A percentile compares a stretch with the other conserved stretches of the same genome.
These are phyloP conservation scores for Hirschioporus abietinus DNA, from an alignment of 768 basidiomycete genomes.

Conservation along the genomic window DNA sequence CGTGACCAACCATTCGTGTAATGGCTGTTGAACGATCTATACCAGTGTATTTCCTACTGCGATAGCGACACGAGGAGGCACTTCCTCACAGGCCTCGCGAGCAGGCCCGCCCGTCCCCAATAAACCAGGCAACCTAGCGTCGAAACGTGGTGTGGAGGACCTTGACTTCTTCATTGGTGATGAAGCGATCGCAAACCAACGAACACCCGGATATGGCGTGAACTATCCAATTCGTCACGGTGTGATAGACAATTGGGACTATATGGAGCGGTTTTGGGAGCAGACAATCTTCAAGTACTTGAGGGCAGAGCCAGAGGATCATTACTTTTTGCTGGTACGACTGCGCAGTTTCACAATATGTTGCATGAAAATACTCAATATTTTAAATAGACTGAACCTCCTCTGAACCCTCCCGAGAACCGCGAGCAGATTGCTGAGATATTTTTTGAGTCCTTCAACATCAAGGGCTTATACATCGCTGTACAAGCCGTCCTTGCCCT, in stretches of 20 bases:
- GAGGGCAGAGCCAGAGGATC: slow-evolving; percentile 96
- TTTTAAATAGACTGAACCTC: slow-evolving; percentile 84
- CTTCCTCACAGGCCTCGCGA: slow-evolving; percentile 50
- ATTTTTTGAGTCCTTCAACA: slow-evolving; percentile 99
- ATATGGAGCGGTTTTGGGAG: slow-evolving; percentile 99
- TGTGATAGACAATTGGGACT: slow-evolving; percentile 97
- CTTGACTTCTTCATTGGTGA: slow-evolving; percentile 99
- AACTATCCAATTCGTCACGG: slow-evolving; percentile 97
- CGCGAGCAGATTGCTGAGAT: slow-evolving; percentile 98
- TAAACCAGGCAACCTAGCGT: slow-evolving; percentile 89
- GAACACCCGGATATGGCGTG: slow-evolving; percentile 89
- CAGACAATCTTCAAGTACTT: slow-evolving; percentile 99
- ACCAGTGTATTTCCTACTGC: slow-evolving; percentile 94
- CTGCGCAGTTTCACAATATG: slow-evolving; percentile 1
- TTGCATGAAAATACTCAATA: not conserved
- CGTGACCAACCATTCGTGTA: slow-evolving; percentile 11
- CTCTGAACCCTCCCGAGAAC: slow-evolving; percentile 97
- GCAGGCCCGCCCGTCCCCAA: slow-evolving; percentile 74
- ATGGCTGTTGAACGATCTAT: slow-evolving; percentile 4
- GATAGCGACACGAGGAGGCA: slow-evolving; percentile 79
- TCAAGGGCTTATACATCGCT: slow-evolving; percentile 96
- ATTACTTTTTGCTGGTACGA: slow-evolving; percentile 93
- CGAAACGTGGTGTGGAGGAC: slow-evolving; percentile 96
- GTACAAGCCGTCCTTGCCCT: slow-evolving; percentile 98
- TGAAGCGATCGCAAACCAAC: slow-evolving; percentile 92